A percentile compares a stretch with the other conserved stretches of the same genome.
Evolutionary conservation across 148 eudicot species (phyloP).

Genomic region (Vaccinium darrowii): DNA sequence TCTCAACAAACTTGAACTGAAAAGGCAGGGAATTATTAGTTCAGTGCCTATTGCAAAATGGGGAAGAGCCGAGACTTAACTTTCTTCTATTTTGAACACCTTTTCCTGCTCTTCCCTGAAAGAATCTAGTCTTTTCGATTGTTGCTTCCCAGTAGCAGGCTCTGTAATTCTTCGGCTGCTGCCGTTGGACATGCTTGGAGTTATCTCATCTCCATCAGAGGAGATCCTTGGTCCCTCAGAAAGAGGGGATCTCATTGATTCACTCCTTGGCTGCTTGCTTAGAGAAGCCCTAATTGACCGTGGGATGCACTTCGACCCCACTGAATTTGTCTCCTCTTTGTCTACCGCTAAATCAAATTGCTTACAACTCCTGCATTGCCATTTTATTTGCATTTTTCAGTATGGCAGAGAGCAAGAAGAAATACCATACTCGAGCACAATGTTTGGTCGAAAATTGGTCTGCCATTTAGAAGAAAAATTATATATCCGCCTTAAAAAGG

Average conservation of each 20-base stretch:
- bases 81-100: slow-evolving; percentile 80
- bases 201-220: slow-evolving; percentile 41
- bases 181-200: slow-evolving; percentile 42
- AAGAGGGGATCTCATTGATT: slow-evolving; percentile 81
- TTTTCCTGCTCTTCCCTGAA: slow-evolving; percentile 53
- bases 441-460: too few relatives aligned
- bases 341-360: slow-evolving; percentile 37
- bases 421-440: background rate
- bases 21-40: background rate
- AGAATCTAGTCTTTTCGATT: slow-evolving; percentile 37
- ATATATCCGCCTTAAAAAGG: background rate
- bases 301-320: slow-evolving; percentile 67
- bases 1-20: slow-evolving; percentile 30
- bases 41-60: background rate
- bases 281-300: slow-evolving; percentile 58
- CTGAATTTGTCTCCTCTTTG: slow-evolving; percentile 41
- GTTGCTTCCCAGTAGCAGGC: slow-evolving; percentile 37
- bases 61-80: slow-evolving; percentile 52
- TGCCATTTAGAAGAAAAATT: background rate
- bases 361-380: slow-evolving; percentile 39
- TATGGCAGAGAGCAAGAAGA: background rate
- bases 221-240: slow-evolving; percentile 77
- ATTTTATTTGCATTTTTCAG: background rate
- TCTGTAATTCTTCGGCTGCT: slow-evolving; percentile 68
- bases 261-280: slow-evolving; percentile 64